These are phyloP conservation scores for Reutealis trisperma DNA, from an alignment of 345 rosid species.

Conservation along the genomic window DNA sequence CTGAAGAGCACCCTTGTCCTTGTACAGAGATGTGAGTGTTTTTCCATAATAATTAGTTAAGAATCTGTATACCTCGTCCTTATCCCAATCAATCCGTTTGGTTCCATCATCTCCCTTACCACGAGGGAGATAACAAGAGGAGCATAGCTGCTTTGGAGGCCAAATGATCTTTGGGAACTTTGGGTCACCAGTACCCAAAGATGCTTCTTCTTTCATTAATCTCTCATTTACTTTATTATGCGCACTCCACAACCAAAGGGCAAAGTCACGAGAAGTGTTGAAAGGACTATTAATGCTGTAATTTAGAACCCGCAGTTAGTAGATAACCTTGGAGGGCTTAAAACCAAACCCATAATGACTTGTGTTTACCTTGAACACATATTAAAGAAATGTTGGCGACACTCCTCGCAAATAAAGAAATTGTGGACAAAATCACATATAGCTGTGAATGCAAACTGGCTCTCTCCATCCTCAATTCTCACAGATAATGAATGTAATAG, in stretches of 20 bases:
- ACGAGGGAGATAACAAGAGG: slow-evolving; percentile 61
- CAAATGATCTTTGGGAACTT: slow-evolving; percentile 86
- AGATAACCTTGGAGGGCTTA: background rate
- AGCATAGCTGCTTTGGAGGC: slow-evolving; percentile 91
- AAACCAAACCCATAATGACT: background rate
- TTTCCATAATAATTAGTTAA: slow-evolving; percentile 67
- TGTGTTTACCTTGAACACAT: slow-evolving; percentile 85
- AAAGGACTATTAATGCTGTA: slow-evolving; percentile 71
- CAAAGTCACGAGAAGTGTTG: slow-evolving; percentile 66
- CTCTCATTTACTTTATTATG: slow-evolving; percentile 89
- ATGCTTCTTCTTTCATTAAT: slow-evolving; percentile 72
- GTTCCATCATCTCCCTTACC: slow-evolving; percentile 20
- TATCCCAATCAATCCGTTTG: slow-evolving; percentile 59
- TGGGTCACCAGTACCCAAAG: slow-evolving; percentile 79
- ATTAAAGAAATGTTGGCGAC: slow-evolving; percentile 82
- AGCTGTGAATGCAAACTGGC: slow-evolving; percentile 77
- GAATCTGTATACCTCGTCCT: slow-evolving; percentile 76
- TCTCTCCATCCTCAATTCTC: slow-evolving; percentile 81
- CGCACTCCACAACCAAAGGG: slow-evolving; percentile 90
- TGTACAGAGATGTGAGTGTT: slow-evolving; percentile 61
- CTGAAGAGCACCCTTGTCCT: slow-evolving; percentile 45
- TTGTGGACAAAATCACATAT: slow-evolving; percentile 84
- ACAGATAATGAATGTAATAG: slow-evolving; percentile 93
- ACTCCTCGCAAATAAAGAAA: slow-evolving; percentile 92
- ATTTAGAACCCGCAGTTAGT: slow-evolving; percentile 28